Evolutionary conservation across 495 filamentous ascomycete species (phyloP), one percentile per base, ranked within the genome.

Genomic region (Aspergillus bridgeri): DNA sequence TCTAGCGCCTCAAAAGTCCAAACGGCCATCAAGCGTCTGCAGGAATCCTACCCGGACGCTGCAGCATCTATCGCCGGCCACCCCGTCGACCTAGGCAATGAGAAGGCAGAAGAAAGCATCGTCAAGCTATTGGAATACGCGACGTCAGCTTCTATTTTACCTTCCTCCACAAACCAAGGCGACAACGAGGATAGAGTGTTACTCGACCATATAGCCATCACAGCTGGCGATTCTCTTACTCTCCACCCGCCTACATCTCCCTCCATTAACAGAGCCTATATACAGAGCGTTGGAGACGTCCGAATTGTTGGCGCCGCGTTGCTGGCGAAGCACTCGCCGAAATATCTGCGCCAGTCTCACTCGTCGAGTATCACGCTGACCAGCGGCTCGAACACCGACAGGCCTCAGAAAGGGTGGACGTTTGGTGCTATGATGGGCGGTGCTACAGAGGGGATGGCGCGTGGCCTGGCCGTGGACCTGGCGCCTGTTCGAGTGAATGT

Each of bases 201-300:
- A n/a, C 59, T 89, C 54, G 75, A 89, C 67, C 87, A 89, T 60
- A 73, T 89, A 24, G 79, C 85, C 55, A 82, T 74, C 71, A 88
- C 85, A 0, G 86, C 87, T 0, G 84, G 76, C 9, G 71, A 86
- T 53, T 55, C 65, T 4, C 73, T 81, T 1, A 19, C 65, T 8
- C 51, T 76, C 6, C 57, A 57, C 1, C 63, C 65, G 7, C 42
- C 84, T 3, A n/a, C n/a, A n/a, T n/a, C n/a, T n/a, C 18, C 65
- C 5, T 73, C 80, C 17, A 42, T 78, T 5, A 75, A 70, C 1
- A 56, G 76, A 8, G 70, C 72, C 1, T 48, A 59, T 29, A 70
- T 84, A 56, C 60, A 72, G 5, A 21, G 57, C 5, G 70, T 71
- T 0, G 65, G 71, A 11, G 78, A 76, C 25, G 71, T 89, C 25